phyloP scores from a whole-genome alignment of 768 basidiomycete genomes.

The Solioccasus polychromus region DNA sequence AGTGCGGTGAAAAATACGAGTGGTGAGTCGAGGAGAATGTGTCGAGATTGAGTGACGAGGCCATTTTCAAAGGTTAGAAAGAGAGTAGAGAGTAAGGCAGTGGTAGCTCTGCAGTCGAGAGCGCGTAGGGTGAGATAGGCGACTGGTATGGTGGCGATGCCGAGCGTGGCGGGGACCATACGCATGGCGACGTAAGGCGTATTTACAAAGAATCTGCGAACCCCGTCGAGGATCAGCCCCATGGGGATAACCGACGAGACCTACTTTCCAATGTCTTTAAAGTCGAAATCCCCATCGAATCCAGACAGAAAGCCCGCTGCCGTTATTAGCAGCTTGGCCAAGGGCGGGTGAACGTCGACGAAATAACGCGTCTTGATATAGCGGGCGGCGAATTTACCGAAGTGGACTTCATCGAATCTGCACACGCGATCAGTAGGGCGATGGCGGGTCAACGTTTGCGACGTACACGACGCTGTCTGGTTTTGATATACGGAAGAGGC shows the following conservation, averaged over 20 bases:
- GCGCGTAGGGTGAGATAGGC: conserved; percentile 92
- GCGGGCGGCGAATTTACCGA: conserved; percentile 93
- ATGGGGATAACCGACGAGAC: conserved; percentile 25
- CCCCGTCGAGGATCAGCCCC: conserved; percentile 2
- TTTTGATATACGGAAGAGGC: conserved; percentile 79
- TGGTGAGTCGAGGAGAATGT: conserved; percentile 98
- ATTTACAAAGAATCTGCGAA: conserved; percentile 67
- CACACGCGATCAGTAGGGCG: not conserved
- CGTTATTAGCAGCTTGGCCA: conserved; percentile 94
- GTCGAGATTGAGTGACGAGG: conserved; percentile 90
- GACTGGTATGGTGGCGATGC: conserved; percentile 85
- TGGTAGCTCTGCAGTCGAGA: conserved; percentile 88
- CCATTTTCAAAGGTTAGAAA: conserved; percentile 98
- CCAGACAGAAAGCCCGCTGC: conserved; percentile 84
- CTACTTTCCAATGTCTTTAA: conserved; percentile 96
- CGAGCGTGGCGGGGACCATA: conserved; percentile 86
- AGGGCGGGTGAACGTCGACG: conserved; percentile 94
- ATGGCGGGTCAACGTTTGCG: too few relatives aligned
- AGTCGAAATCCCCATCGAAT: conserved; percentile 92
- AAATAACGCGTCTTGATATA: conserved; percentile 93
- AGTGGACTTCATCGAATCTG: conserved; percentile 98
- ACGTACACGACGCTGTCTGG: conserved; percentile 93
- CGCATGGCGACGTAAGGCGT: conserved; percentile 98
- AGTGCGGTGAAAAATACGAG: conserved; percentile 97
- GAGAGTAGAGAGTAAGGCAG: conserved; percentile 85